Base-by-base conservation (phyloP, 495 filamentous ascomycete species). In the Astrothelium subdiscretum region DNA sequence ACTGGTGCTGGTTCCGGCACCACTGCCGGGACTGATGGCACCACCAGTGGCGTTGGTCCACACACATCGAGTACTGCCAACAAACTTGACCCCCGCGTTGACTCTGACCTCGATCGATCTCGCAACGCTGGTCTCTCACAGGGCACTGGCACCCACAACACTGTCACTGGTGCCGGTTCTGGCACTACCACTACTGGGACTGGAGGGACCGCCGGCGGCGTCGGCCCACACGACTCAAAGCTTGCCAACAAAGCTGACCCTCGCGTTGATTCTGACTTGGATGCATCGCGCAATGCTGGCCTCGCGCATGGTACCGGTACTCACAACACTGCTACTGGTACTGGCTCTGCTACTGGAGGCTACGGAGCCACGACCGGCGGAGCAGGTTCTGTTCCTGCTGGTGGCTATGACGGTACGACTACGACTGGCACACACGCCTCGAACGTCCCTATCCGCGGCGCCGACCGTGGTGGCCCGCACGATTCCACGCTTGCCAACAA, bases 71-170 rank as follows among this genome's bases (percentile, higher is more conserved):
- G 73, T 26, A n/a, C 73, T 2, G 70, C 68, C 57, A 81, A 79
- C 66, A 73, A 76, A 51, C 24, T 73, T 11, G 81, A 83, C 62
- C 80, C 83, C 38, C 73, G 74, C 32, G 74, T 83, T 32, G 81
- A 74, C 22, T 71, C 71, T 5, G 67, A 67, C 57, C 59, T 32
- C 12, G 57, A 59, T 29, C 59, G 59, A 27, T 31, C 51, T 12
- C 18, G 18, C 35, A 26, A 18, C 15, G 57, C 31, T 22, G 61
- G 59, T 43, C 48, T 60, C 35, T 3, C n/a, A n/a, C n/a, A 38
- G 8, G 31, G 32, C 10, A 59, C 60, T 32, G 60, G 26, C 15
- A 43, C 35, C 44, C 60, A 62, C 32, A 62, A 59, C n/a, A 32
- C 42, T n/a, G 22, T 40, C 10, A 59, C 59, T 38, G 57, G 40